phyloP scores from a whole-genome alignment of 768 basidiomycete genomes.

The Suillus paluster region DNA sequence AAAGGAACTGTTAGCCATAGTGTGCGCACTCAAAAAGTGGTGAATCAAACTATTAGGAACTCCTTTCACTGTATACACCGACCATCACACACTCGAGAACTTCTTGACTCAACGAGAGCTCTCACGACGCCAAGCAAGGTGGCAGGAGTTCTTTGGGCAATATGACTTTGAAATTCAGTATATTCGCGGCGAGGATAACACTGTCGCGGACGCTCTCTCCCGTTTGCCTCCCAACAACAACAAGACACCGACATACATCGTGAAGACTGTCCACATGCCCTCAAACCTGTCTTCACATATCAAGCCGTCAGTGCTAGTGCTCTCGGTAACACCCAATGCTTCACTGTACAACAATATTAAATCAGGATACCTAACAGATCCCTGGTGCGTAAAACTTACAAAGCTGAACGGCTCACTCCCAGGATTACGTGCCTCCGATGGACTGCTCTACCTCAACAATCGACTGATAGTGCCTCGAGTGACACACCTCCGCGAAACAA shows the following conservation, averaged over 20 bases:
- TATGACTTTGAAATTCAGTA: slow-evolving; percentile 44
- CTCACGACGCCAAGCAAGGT: slow-evolving; percentile 38
- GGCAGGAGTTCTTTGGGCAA: slow-evolving; percentile 43
- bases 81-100: slow-evolving; percentile 30
- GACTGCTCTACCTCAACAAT: slow-evolving; percentile 12
- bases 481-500: neutral
- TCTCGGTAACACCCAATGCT: too few species aligned
- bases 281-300: too few species aligned
- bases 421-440: neutral
- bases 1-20: slow-evolving; percentile 43
- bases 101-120: slow-evolving; percentile 39
- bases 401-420: slow-evolving; percentile 8
- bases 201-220: slow-evolving; percentile 46
- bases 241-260: too few species aligned
- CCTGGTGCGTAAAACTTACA: neutral
- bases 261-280: too few species aligned
- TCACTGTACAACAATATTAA: neutral
- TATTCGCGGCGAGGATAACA: slow-evolving; percentile 43
- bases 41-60: neutral
- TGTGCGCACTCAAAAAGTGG: slow-evolving; percentile 23
- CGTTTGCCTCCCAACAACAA: neutral
- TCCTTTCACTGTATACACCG: slow-evolving; percentile 25
- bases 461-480: slow-evolving; percentile 17
- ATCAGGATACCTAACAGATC: slow-evolving; percentile 13
- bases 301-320: too few species aligned